phyloP scores from a whole-genome alignment of 371 early-diverging fungal genomes.

The Syncephalastrum racemosum region DNA sequence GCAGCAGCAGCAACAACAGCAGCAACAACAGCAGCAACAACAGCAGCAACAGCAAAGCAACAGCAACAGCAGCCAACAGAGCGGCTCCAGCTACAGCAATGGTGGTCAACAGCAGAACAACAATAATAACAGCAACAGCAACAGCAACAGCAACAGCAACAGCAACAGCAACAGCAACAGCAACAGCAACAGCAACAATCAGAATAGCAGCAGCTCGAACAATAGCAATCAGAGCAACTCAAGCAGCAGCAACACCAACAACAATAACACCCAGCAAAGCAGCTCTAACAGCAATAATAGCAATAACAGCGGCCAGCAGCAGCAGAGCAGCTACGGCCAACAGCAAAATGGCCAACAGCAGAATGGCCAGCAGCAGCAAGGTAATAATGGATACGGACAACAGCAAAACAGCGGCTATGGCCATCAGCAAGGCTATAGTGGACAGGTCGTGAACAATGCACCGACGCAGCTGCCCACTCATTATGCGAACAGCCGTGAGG shows the following conservation, averaged over 20 bases:
- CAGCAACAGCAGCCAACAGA: slow-evolving; percentile 4
- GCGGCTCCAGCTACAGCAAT: slow-evolving; percentile 1
- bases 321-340: not conserved
- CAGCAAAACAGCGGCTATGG: not conserved
- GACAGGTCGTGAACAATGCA: not conserved
- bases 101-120: not conserved
- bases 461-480: slow-evolving; percentile 4
- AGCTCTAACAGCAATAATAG: not conserved
- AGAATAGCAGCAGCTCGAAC: slow-evolving; percentile 6
- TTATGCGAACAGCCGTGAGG: not conserved
- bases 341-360: slow-evolving; percentile 1
- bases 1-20: slow-evolving; percentile 6
- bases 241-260: slow-evolving; percentile 6
- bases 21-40: slow-evolving; percentile 5
- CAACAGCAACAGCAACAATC: slow-evolving; percentile 8
- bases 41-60: not conserved
- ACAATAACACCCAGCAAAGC: not conserved
- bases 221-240: slow-evolving; percentile 2
- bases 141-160: slow-evolving; percentile 9
- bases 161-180: slow-evolving; percentile 10
- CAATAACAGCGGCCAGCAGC: not conserved
- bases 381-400: too few species aligned
- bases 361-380: slow-evolving; percentile 7
- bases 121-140: slow-evolving; percentile 1
- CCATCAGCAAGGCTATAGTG: slow-evolving; percentile 3